A percentile compares a stretch with the other conserved stretches of the same genome.
Evolutionary conservation across 1,139 yeast genomes (phyloP).

Genomic region (Pneumocystis murina): DNA sequence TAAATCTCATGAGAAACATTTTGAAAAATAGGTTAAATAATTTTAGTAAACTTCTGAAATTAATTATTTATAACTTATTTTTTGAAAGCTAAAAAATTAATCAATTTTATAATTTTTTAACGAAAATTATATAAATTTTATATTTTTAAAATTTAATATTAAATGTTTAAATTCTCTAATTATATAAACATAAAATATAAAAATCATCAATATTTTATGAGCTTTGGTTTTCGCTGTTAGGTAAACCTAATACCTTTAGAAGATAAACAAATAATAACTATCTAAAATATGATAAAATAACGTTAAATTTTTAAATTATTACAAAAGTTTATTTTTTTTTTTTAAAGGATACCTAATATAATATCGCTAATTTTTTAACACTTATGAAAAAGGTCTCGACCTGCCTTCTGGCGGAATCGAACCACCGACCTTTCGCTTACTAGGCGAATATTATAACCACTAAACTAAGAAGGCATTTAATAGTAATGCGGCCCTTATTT

Average conservation of each 20-base stretch:
- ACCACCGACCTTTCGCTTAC: slow-evolving; percentile 1
- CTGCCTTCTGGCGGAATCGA: background rate
- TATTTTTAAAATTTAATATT: background rate
- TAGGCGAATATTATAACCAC: slow-evolving; percentile 1
- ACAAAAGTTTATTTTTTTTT: too few species aligned
- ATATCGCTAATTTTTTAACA: too few species aligned
- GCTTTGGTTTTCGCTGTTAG: background rate
- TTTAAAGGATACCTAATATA: too few species aligned
- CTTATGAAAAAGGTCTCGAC: background rate
- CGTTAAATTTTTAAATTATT: too few species aligned
- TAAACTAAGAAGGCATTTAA: background rate
- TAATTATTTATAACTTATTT: background rate
- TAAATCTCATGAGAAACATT: too few species aligned
- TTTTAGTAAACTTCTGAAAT: too few species aligned
- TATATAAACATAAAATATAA: background rate
- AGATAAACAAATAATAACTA: background rate
- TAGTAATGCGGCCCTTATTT: background rate
- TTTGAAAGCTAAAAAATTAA: background rate
- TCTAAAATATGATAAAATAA: background rate
- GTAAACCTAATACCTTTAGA: background rate
- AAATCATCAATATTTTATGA: background rate
- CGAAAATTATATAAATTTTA: background rate
- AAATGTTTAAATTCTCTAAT: background rate
- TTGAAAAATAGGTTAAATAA: too few species aligned
- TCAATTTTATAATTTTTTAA: too few species aligned